These are phyloP conservation scores for Fraxinus americana DNA, from an alignment of 257 asterid genomes.

Conservation along the genomic window DNA sequence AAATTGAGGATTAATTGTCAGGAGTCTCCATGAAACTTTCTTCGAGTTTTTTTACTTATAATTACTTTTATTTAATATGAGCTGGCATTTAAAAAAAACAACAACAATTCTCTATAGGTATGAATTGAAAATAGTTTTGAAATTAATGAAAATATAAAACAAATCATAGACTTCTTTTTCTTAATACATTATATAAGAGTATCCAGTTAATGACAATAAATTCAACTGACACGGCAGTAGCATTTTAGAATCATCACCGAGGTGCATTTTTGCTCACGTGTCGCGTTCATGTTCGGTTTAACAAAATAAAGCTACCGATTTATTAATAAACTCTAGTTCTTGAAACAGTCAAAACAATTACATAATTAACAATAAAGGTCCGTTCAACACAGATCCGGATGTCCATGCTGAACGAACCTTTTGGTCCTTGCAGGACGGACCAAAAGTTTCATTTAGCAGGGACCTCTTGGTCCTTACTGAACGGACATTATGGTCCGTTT, in stretches of 20 bases:
- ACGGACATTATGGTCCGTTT: too few relatives aligned
- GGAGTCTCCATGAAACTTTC: background rate
- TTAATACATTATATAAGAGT: background rate
- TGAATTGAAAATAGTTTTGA: background rate
- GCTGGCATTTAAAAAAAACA: background rate
- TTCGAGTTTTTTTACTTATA: background rate
- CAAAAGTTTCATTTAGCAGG: too few relatives aligned
- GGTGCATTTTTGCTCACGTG: background rate
- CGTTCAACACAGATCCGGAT: too few relatives aligned
- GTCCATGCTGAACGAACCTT: too few relatives aligned
- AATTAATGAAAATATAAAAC: background rate
- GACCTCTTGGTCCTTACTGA: too few relatives aligned
- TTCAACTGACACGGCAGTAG: background rate
- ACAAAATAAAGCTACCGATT: background rate
- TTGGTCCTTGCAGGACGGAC: too few relatives aligned
- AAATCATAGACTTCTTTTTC: background rate
- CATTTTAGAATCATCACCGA: background rate
- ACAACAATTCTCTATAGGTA: background rate
- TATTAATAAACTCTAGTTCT: background rate
- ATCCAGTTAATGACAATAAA: background rate
- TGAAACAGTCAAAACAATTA: background rate
- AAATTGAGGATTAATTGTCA: background rate
- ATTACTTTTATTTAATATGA: background rate
- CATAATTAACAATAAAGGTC: constrained; percentile 23
- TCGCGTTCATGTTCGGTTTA: background rate